Evolutionary conservation across 2,329 filamentous ascomycete species (phyloP).

Genomic region (Fonsecaea multimorphosa): DNA sequence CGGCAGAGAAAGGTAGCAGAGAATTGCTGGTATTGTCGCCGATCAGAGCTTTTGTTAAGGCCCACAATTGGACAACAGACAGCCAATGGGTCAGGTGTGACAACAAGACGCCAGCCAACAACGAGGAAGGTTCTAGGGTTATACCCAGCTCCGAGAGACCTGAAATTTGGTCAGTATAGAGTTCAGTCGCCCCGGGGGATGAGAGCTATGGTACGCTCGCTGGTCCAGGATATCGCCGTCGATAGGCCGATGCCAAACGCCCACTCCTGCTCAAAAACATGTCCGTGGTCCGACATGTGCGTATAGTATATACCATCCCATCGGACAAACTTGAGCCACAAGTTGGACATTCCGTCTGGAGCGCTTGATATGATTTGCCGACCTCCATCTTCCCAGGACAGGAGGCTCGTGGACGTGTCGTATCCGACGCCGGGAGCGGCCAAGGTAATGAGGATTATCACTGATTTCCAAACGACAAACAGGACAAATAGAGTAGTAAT

Average conservation of each 20-base stretch:
- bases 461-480: conserved; percentile 63
- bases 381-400: conserved; percentile 42
- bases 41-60: conserved; percentile 19
- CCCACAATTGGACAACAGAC: conserved; percentile 71
- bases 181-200: not conserved
- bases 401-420: conserved; percentile 65
- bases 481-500: conserved; percentile 33
- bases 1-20: conserved; percentile 69
- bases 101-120: conserved; percentile 66
- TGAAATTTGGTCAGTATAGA: conserved; percentile 11
- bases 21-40: conserved; percentile 42
- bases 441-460: conserved; percentile 58
- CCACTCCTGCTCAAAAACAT: conserved; percentile 70
- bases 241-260: conserved; percentile 65
- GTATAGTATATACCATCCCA: conserved; percentile 70
- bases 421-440: conserved; percentile 65
- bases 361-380: conserved; percentile 6
- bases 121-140: conserved; percentile 17
- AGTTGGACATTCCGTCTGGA: conserved; percentile 33
- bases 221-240: conserved; percentile 26
- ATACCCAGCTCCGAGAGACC: conserved; percentile 8
- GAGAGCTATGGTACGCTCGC: conserved; percentile 32
- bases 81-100: conserved; percentile 77
- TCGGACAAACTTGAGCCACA: conserved; percentile 57
- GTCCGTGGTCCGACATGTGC: conserved; percentile 59